Percentiles rank a stretch among this genome's conserved stretches.
Conservation (phyloP, 805 yeast species). For the Lachancea thermotolerans region DNA sequence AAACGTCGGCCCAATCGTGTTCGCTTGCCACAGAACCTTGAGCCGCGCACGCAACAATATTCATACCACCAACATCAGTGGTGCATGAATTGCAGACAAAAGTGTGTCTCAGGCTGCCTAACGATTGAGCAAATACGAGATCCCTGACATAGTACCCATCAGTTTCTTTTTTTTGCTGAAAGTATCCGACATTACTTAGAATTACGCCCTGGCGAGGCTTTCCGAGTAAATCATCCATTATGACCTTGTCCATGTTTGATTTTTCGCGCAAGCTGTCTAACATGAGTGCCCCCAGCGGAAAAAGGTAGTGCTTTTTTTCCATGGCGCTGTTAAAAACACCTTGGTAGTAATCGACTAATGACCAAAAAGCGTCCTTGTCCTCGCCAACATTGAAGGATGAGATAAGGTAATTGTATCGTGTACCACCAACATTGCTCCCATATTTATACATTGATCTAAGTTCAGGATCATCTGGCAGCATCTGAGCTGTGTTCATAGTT, state of each 20-base stretch:
- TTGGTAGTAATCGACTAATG: conserved; percentile 17
- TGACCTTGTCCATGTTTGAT: conserved; percentile 17
- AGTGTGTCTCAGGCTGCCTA: conserved; percentile 19
- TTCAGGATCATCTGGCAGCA: conserved; percentile 16
- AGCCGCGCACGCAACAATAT: conserved; percentile 15
- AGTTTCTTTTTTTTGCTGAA: conserved; percentile 3
- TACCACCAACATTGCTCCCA: conserved; percentile 25
- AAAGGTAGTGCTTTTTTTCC: conserved; percentile 13
- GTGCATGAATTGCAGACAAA: conserved; percentile 16
- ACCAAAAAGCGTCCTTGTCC: conserved; percentile 15
- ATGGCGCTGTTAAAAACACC: conserved; percentile 8
- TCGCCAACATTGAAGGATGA: conserved; percentile 13
- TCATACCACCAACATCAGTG: conserved; percentile 20
- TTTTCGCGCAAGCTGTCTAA: conserved; percentile 13
- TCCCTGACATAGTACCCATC: conserved; percentile 11
- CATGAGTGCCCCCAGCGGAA: conserved; percentile 21
- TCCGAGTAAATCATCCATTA: conserved; percentile 13
- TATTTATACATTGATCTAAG: conserved; percentile 13
- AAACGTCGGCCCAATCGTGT: conserved; percentile 9
- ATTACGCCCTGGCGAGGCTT: conserved; percentile 21
- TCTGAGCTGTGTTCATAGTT: conserved; percentile 16
- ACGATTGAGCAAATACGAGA: conserved; percentile 19
- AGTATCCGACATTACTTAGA: conserved; percentile 23
- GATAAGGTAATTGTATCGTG: conserved; percentile 19
- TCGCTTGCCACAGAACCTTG: conserved; percentile 11